Base-by-base conservation (phyloP, 2,329 filamentous ascomycete genomes). In the Diaporthe helianthi region DNA sequence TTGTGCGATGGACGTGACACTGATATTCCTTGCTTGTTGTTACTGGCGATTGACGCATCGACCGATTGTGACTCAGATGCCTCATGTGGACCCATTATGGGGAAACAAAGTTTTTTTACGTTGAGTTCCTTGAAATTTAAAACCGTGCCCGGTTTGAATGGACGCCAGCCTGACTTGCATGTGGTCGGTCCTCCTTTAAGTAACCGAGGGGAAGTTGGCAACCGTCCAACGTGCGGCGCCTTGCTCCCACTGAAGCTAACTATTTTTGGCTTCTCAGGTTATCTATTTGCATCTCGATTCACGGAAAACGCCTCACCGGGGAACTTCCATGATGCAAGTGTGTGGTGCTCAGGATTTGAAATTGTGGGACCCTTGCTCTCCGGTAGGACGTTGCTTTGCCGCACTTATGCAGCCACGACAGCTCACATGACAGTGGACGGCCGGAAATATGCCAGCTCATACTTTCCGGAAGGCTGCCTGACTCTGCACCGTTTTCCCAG, bases 371-470 rank as follows among this genome's bases (percentile, higher is more conserved):
- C 52, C 31, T n/a, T 19, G 46, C 41, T 47, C 29, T 24, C 49
- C 6, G 49, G 41, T 49, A 49, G 41, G 44, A 31, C 24, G n/a
- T 51, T 24, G 52, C 65, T 58, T 58, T 38, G 65, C 65, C 65
- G 52, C 52, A 67, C 15, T 51, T 44, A 46, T 67, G 65, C 65
- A 67, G 65, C 52, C 41, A 36, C n/a, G 9, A 36, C 52, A n/a
- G 41, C 65, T 58, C 52, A 67, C 65, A 67, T 67, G 65, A 47
- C 24, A 33, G 51, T 51, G 44, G 53, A 55, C 31, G 22, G 22
- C 41, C 65, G 65, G 65, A 19, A n/a, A n/a, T n/a, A 49, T 51
- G 54, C 65, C 24, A 36, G 31, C 1, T 38, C 47, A n/a, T 31
- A 49, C 52, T 51, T 58, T 52, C 65, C 49, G 17, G n/a, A n/a